Conservation (phyloP, 441 rosid species). For the Mallotus repandus region DNA sequence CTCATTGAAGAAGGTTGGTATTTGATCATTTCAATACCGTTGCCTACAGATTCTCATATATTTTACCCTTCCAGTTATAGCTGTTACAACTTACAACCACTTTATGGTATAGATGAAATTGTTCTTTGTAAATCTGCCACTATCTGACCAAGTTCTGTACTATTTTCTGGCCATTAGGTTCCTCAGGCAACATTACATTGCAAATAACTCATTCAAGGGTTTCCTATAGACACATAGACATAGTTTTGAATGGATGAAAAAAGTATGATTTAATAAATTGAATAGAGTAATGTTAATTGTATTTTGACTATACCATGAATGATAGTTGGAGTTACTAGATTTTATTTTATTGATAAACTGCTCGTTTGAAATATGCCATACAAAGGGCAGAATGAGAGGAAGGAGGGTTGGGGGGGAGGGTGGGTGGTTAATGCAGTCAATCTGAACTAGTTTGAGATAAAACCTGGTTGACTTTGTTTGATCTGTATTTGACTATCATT, state of each 20-base stretch:
- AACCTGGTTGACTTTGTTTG: neutral
- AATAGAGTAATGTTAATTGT: neutral
- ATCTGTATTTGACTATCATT: neutral
- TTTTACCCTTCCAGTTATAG: neutral
- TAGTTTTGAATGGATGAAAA: neutral
- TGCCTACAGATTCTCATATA: neutral
- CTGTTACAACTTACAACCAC: neutral
- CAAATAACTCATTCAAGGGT: constrained; percentile 12
- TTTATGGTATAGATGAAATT: constrained; percentile 1
- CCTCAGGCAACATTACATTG: constrained; percentile 1
- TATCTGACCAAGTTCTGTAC: neutral
- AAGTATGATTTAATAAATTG: neutral
- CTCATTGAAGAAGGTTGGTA: constrained; percentile 84
- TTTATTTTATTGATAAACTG: neutral
- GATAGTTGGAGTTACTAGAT: neutral
- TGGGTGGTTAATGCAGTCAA: neutral
- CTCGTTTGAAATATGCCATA: neutral
- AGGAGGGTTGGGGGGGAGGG: no score
- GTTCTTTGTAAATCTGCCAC: neutral
- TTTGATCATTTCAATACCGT: constrained; percentile 15
- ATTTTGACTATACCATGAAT: neutral
- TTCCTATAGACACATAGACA: neutral
- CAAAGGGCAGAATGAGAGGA: neutral
- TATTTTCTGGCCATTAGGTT: neutral
- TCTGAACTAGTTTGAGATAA: neutral